A percentile compares a stretch with the other conserved stretches of the same genome.
These are phyloP conservation scores for Nitzschia sp. DNA, from an alignment of 108 stramenopile species.

Conservation along the genomic window DNA sequence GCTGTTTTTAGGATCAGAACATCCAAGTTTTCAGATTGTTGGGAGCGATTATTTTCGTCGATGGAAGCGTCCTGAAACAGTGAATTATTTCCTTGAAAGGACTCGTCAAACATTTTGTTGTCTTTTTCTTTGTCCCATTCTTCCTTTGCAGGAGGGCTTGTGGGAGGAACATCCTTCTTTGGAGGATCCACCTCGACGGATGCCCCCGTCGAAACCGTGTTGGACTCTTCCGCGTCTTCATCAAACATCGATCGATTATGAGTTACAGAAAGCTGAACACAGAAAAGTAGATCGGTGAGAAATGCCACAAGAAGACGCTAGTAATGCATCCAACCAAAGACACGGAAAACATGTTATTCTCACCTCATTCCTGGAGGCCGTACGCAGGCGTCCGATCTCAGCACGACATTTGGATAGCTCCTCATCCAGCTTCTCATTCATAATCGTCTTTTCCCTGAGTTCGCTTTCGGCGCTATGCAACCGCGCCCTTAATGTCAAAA, in stretches of 20 bases:
- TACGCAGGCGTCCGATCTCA: conserved; percentile 77
- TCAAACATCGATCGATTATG: conserved; percentile 55
- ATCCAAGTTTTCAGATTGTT: conserved; percentile 7
- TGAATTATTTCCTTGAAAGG: conserved; percentile 23
- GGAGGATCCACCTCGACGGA: neutral
- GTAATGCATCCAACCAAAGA: neutral
- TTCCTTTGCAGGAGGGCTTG: conserved; percentile 10
- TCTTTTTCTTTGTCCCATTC: conserved; percentile 26
- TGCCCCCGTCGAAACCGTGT: neutral
- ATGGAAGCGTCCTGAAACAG: conserved; percentile 21
- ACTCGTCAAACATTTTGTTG: conserved; percentile 12
- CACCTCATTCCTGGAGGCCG: conserved; percentile 37
- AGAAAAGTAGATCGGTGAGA: neutral
- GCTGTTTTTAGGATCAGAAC: conserved; percentile 35
- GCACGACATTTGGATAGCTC: conserved; percentile 70
- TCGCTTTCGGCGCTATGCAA: conserved; percentile 40
- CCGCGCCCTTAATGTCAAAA: conserved; percentile 40
- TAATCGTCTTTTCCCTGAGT: conserved; percentile 37
- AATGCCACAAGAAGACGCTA: neutral
- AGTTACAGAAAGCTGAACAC: conserved; percentile 25
- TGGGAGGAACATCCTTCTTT: neutral
- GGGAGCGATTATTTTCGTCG: conserved; percentile 8
- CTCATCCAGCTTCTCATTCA: conserved; percentile 51
- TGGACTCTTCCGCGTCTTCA: conserved; percentile 32
- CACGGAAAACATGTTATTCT: neutral